Conservation (phyloP, 495 filamentous ascomycete genomes). For the Lineolata rhizophorae region DNA sequence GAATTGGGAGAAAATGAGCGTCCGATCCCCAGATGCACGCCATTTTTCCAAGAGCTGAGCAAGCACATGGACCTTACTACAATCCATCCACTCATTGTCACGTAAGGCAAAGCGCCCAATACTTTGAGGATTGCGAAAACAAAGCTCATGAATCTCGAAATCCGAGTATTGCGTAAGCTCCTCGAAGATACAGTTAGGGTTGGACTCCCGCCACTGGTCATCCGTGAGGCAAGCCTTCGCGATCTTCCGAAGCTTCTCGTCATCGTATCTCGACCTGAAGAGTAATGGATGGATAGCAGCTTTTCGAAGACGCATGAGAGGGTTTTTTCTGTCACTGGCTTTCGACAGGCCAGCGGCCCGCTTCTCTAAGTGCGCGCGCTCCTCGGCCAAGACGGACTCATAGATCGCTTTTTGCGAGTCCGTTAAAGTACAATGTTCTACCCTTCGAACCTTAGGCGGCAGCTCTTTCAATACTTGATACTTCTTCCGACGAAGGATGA, state of each 20-base stretch:
- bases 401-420: slow-evolving; percentile 48
- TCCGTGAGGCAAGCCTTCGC: slow-evolving; percentile 42
- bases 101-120: slow-evolving; percentile 47
- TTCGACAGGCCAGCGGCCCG: slow-evolving; percentile 33
- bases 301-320: slow-evolving; percentile 79
- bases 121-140: slow-evolving; percentile 34
- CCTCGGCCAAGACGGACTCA: slow-evolving; percentile 30
- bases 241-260: slow-evolving; percentile 55
- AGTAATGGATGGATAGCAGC: slow-evolving; percentile 84
- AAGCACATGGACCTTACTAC: slow-evolving; percentile 70
- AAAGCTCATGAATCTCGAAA: slow-evolving; percentile 65
- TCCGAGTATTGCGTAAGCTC: slow-evolving; percentile 59
- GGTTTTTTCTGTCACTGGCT: slow-evolving; percentile 35
- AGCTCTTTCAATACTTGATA: slow-evolving; percentile 78
- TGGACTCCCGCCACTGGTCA: slow-evolving; percentile 31
- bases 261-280: slow-evolving; percentile 57
- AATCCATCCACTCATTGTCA: slow-evolving; percentile 68
- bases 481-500: slow-evolving; percentile 84
- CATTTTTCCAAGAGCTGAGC: slow-evolving; percentile 47
- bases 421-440: slow-evolving; percentile 64
- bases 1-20: slow-evolving; percentile 82
- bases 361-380: too few species aligned
- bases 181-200: slow-evolving; percentile 42
- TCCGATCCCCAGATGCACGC: slow-evolving; percentile 63
- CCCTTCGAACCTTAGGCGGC: slow-evolving; percentile 53